These are phyloP conservation scores for Botrytis paeoniae DNA, from an alignment of 2,329 filamentous ascomycete genomes.

Conservation along the genomic window DNA sequence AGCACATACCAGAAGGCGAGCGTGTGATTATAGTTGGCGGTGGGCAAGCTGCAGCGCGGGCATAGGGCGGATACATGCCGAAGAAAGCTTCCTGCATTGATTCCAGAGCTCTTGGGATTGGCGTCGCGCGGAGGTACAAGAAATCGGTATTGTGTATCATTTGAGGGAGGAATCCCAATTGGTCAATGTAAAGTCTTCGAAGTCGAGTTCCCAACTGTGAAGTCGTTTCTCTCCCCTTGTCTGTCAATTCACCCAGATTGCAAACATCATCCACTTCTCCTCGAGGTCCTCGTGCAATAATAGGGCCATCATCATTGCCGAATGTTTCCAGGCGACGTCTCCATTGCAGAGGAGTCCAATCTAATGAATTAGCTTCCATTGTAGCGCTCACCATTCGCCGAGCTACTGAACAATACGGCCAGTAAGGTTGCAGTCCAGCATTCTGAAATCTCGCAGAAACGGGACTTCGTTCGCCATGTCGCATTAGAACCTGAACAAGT, in stretches of 20 bases:
- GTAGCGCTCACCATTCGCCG: slow-evolving; percentile 65
- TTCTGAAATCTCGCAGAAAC: slow-evolving; percentile 87
- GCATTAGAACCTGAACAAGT: slow-evolving; percentile 82
- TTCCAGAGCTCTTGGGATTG: slow-evolving; percentile 72
- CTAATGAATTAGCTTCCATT: slow-evolving; percentile 47
- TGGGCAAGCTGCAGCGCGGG: slow-evolving; percentile 51
- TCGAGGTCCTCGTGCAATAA: slow-evolving; percentile 63
- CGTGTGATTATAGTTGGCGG: slow-evolving; percentile 65
- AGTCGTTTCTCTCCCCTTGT: slow-evolving; percentile 70
- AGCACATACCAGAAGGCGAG: slow-evolving; percentile 44
- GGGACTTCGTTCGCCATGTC: slow-evolving; percentile 79
- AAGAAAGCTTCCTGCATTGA: slow-evolving; percentile 73
- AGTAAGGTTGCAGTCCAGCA: slow-evolving; percentile 63
- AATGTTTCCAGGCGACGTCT: slow-evolving; percentile 81
- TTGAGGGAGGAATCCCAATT: slow-evolving; percentile 66
- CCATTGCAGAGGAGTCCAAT: slow-evolving; percentile 47
- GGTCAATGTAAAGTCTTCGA: slow-evolving; percentile 70
- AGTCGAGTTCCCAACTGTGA: slow-evolving; percentile 65
- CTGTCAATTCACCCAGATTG: slow-evolving; percentile 73
- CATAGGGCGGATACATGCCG: slow-evolving; percentile 66
- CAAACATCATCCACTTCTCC: slow-evolving; percentile 79
- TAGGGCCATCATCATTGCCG: slow-evolving; percentile 64
- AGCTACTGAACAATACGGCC: slow-evolving; percentile 87
- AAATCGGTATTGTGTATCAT: slow-evolving; percentile 53
- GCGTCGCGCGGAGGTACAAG: slow-evolving; percentile 72